Base-by-base conservation (phyloP, 1,139 yeast species). In the Nakaseomyces sp. region DNA sequence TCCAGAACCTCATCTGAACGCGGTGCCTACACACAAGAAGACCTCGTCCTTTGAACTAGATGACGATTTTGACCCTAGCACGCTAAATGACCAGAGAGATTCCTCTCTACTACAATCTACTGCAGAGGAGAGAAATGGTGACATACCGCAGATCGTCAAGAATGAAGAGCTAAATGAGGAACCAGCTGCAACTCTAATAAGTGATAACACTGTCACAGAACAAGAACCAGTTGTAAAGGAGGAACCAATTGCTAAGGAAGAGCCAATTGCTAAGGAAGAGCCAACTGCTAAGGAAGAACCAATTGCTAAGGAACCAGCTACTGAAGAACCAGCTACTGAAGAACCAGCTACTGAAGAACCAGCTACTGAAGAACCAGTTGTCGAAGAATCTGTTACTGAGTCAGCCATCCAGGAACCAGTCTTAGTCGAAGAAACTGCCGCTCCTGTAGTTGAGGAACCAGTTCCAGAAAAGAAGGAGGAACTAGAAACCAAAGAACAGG, bases 261-360 rank as follows among this genome's bases (percentile, higher is more conserved):
- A n/a, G n/a, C 32, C 24, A 26, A 9, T 12, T 12, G n/a, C 13
- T 12, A 9, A 22, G 25, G 29, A 36, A 40, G 18, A 40, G 40
- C 24, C 31, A 42, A 15, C 38, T 38, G 24, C 42, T 33, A n/a
- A n/a, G n/a, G 41, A 43, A 41, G 32, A 44, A 43, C 43, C 37
- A 32, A 24, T 18, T 12, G 37, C 8, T 13, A 24, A 32, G 12
- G 22, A 18, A 4, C 22, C 22, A 32, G 37, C n/a, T 20, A 37
- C 30, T 16, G 29, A 40, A 18, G 28, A 25, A 20, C 41, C 37
- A 28, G 40, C 16, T 10, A 12, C n/a, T 18, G 41, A 42, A 28
- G 25, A 20, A 4, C 30, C 33, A 37, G 41, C 28, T 12, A 33
- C 31, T 30, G 30, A 31, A 17, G 20, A 15, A 16, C 35, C 35